These are phyloP conservation scores for Cinnamomum micranthum DNA, from an alignment of 164 flowering plant species.

Conservation along the genomic window DNA sequence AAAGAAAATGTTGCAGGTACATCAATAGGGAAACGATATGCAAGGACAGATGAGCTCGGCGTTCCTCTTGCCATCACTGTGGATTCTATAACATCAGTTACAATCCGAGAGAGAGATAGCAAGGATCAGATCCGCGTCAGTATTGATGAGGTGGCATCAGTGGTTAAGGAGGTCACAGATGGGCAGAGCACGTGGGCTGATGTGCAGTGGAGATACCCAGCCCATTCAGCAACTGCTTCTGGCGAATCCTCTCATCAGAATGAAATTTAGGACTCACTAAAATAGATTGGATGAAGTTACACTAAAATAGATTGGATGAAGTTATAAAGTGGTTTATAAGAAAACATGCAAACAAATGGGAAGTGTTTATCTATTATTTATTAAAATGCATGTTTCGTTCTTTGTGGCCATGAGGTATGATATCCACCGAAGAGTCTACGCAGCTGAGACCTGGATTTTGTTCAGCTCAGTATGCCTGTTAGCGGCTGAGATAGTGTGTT, in stretches of 20 bases:
- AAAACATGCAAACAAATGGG: neutral
- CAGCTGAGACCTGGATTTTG: too few relatives aligned
- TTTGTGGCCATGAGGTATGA: too few relatives aligned
- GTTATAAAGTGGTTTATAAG: neutral
- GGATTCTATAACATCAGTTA: constrained; percentile 63
- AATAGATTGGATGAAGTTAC: neutral
- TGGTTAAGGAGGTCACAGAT: constrained; percentile 75
- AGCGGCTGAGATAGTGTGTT: too few relatives aligned
- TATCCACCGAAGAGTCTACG: too few relatives aligned
- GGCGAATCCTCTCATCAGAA: neutral
- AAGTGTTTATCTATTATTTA: too few relatives aligned
- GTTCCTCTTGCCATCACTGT: constrained; percentile 93
- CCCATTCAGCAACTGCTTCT: constrained; percentile 15
- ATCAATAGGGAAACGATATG: constrained; percentile 94
- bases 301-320: neutral
- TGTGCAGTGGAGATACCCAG: constrained; percentile 57
- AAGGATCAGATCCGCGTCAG: constrained; percentile 81
- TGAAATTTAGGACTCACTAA: neutral
- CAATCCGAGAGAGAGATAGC: constrained; percentile 91
- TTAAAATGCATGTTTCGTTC: too few relatives aligned
- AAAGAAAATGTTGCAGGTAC: constrained; percentile 45
- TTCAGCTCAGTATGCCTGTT: too few relatives aligned
- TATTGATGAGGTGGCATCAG: constrained; percentile 73
- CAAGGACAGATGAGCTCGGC: constrained; percentile 96
- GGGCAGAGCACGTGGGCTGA: constrained; percentile 79